phyloP scores from a whole-genome alignment of 2,329 filamentous ascomycete genomes.

The Colletotrichum theobromicola region DNA sequence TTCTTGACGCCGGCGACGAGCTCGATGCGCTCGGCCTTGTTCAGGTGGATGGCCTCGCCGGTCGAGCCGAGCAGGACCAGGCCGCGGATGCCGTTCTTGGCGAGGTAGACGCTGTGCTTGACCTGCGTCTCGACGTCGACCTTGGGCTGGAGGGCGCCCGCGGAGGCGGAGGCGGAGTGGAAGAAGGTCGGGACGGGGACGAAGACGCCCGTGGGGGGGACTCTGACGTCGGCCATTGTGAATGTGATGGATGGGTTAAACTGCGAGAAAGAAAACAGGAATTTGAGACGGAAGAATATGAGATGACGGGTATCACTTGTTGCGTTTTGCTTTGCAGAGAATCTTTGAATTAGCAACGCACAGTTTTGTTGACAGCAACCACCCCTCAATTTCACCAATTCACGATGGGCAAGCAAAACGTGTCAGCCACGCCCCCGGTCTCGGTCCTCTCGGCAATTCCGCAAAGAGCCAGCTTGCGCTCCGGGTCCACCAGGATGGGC shows the following conservation, averaged over 20 bases:
- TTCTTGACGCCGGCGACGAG: constrained; percentile 59
- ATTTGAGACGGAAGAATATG: not conserved
- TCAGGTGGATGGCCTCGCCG: constrained; percentile 67
- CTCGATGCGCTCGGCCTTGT: constrained; percentile 58
- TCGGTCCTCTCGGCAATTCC: constrained; percentile 16
- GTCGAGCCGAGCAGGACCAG: constrained; percentile 68
- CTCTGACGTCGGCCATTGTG: constrained; percentile 14
- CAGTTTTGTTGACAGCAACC: not conserved
- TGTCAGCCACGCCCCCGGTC: constrained; percentile 9
- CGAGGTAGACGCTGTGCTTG: constrained; percentile 64
- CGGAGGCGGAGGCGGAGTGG: constrained; percentile 40
- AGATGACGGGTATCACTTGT: constrained; percentile 1
- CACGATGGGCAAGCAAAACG: not conserved
- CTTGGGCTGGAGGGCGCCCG: constrained; percentile 49
- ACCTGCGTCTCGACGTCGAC: constrained; percentile 64
- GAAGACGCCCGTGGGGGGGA: constrained; percentile 54
- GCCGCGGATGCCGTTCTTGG: constrained; percentile 62
- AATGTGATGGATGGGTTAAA: not conserved
- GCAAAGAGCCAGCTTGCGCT: not conserved
- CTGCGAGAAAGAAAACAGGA: not conserved
- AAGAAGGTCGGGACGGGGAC: constrained; percentile 70
- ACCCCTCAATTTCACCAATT: constrained; percentile 4
- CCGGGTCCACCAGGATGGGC: constrained; percentile 13
- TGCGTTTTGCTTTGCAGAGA: not conserved
- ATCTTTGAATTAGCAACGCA: not conserved